These are phyloP conservation scores for Ogataea thermomethanolica DNA, from an alignment of 805 yeast genomes.

Conservation along the genomic window DNA sequence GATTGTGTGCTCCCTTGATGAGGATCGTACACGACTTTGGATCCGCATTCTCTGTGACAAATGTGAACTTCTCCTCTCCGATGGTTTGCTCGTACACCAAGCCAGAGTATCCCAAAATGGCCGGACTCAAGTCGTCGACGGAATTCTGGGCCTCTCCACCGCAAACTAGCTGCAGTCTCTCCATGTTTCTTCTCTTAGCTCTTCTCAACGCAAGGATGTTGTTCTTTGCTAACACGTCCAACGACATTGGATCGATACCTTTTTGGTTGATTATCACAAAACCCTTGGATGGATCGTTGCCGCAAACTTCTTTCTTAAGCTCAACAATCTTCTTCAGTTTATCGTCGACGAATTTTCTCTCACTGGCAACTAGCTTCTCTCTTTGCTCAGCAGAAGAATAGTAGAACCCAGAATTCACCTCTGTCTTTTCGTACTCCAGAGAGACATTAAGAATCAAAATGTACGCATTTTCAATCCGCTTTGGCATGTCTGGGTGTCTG, in stretches of 20 bases:
- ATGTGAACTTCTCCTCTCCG: constrained; percentile 97
- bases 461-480: constrained; percentile 73
- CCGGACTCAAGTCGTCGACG: constrained; percentile 84
- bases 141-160: constrained; percentile 98
- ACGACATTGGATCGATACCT: constrained; percentile 97
- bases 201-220: constrained; percentile 92
- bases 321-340: constrained; percentile 88
- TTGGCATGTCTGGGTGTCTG: constrained; percentile 99
- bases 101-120: constrained; percentile 83
- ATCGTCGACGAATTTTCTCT: constrained; percentile 91
- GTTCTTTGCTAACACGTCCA: constrained; percentile 90
- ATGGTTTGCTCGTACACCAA: constrained; percentile 86
- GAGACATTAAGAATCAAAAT: constrained; percentile 89
- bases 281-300: constrained; percentile 62
- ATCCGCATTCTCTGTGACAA: constrained; percentile 82
- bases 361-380: constrained; percentile 89
- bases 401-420: constrained; percentile 93
- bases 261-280: constrained; percentile 96
- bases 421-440: constrained; percentile 95
- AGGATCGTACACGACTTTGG: constrained; percentile 90
- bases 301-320: constrained; percentile 89
- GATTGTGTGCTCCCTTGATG: constrained; percentile 90
- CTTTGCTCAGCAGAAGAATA: constrained; percentile 95
- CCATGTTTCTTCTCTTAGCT: constrained; percentile 99
- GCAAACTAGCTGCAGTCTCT: constrained; percentile 89